Percentiles rank a stretch among this genome's conserved stretches.
phyloP scores from a whole-genome alignment of 208 protist genomes.

The Crithidia bombi region DNA sequence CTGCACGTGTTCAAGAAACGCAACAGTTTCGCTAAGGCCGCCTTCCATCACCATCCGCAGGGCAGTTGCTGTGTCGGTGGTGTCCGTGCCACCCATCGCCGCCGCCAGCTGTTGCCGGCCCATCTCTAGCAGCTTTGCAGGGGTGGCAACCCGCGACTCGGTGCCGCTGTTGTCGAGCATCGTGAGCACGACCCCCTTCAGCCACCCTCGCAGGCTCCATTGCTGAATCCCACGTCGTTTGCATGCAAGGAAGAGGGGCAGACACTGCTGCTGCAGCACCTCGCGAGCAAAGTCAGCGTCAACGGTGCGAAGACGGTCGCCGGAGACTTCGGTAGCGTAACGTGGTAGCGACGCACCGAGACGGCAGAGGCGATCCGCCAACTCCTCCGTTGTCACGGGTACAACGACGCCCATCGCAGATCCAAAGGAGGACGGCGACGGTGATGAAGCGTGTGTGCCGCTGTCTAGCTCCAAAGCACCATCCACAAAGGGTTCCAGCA shows the following conservation, averaged over 20 bases:
- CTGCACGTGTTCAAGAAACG: constrained; percentile 33
- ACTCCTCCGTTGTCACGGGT: constrained; percentile 40
- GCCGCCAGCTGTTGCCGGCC: constrained; percentile 17
- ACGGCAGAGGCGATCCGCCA: constrained; percentile 67
- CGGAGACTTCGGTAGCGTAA: constrained; percentile 30
- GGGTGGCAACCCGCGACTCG: constrained; percentile 31
- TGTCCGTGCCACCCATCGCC: constrained; percentile 12
- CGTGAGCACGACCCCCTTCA: constrained; percentile 29
- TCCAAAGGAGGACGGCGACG: background rate
- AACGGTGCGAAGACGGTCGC: constrained; percentile 31
- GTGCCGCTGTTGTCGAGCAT: constrained; percentile 36
- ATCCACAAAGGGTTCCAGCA: constrained; percentile 30
- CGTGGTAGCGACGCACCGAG: constrained; percentile 52
- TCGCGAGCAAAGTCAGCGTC: constrained; percentile 27
- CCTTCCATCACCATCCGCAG: constrained; percentile 30
- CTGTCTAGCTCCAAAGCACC: constrained; percentile 27
- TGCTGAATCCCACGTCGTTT: constrained; percentile 44
- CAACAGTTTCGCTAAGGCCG: constrained; percentile 21
- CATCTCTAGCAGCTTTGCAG: constrained; percentile 27
- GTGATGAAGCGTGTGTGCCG: background rate
- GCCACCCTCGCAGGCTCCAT: constrained; percentile 42
- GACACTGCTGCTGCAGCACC: constrained; percentile 41
- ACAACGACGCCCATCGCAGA: background rate
- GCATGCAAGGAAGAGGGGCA: constrained; percentile 42
- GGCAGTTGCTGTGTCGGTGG: constrained; percentile 23